Evolutionary conservation across 139 green algal genomes (phyloP), one percentile per base, ranked within the genome.

Genomic region (Micractinium conductrix): DNA sequence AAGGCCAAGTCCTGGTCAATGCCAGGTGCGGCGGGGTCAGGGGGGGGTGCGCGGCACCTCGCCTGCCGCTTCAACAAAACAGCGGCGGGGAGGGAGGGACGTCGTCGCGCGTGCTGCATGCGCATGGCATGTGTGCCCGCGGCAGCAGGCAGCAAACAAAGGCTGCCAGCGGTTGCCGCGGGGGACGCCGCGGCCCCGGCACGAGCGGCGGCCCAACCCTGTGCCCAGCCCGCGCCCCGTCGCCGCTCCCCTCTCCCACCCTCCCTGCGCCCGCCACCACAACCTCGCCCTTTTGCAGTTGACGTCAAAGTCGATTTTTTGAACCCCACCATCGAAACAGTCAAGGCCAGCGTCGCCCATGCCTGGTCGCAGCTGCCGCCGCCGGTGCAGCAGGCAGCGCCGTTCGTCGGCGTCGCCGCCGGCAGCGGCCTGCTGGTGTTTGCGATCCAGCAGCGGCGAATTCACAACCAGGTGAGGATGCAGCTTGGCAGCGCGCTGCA

Each of bases 291-390:
- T 48, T 6, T 28, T 28, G 35, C 79, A 88, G 83, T 87, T 44
- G 67, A 86, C 22, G 86, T 90, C 24, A 72, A 92, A 55, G 71
- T 93, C 24, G 90, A 93, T 65, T 88, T 93, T 42, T 50, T 93
- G 3, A 79, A 69, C 7, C 90, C 90, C 35, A 83, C 87, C 19
- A 72, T 84, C 8, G 55, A 90, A 16, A 81, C 84, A 9, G 63
- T 93, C n/a, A 70, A 85, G 83, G 78, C 88, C 22, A 60, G 83
- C 12, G 35, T 84, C 4, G 19, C 35, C 4, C 53, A 69, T 33
- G 60, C 84, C 38, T 93, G 84, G 84, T 2, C 74, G 9, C 75
- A 89, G 65, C 73, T 93, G 84, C 90, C 90, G 17, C 90, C 89
- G 28, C 87, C 55, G 42, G 86, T 90, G 60, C 90, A 90, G 78